Evolutionary conservation across 2,329 filamentous ascomycete genomes (phyloP), one percentile per base, ranked within the genome.

Genomic region (Parastagonospora avenae): DNA sequence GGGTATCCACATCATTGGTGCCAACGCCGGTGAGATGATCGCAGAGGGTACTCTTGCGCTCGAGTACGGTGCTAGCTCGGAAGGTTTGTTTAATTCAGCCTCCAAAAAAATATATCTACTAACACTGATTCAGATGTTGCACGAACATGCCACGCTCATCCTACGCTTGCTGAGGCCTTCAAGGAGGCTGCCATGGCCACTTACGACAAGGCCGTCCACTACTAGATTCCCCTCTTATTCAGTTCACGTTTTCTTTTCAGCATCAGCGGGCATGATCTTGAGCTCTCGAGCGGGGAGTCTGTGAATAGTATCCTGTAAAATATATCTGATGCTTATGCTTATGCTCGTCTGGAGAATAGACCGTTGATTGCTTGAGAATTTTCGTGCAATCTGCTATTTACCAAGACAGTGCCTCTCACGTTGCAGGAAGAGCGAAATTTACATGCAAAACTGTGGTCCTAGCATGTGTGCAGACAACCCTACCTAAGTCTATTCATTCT

Each of bases 101-200:
- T 7, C 11, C 14, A 15, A 9, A 2, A 19, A n/a, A 27, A 14
- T 32, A 24, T 14, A 8, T 24, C 32, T 46, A 29, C 63, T 71
- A 61, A 70, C 29, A 3, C 32, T 31, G 2, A 16, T 37, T 3
- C 44, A 72, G 72, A 75, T 54, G 67, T 75, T 59, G 72, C 72
- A 50, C 86, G 94, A 72, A 97, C 94, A 60, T 94, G 91, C 78
- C 94, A 99, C 79, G 94, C 94, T 48, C 94, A 99, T 80, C 94
- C 94, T 49, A 97, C 92, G 44, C 83, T 99, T 54, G 87, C 93
- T 19, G 94, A 99, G 82, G 94, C 94, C 38, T 97, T 99, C 85
- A 99, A 99, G 84, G 94, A 99, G 85, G 94, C 94, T 70, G 94
- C 94, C 65, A 97, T 99, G 94, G 90, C 91, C 57, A 97, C 93